Base-by-base conservation (phyloP, 495 filamentous ascomycete genomes). In the Trichoderma orchidacearum region DNA sequence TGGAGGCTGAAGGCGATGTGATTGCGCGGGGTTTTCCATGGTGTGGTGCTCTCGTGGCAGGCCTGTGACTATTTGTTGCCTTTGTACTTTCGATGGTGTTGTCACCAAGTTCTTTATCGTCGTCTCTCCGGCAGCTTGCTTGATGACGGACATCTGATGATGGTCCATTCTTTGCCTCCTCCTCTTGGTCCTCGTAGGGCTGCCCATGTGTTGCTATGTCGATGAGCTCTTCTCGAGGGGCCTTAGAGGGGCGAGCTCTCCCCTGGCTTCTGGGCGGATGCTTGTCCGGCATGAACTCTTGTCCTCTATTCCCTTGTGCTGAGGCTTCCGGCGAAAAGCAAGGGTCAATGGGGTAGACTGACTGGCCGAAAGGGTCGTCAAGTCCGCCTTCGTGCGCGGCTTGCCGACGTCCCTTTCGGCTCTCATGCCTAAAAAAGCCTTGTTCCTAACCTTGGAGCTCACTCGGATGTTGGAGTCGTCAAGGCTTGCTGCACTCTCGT, bases 401-500 rank as follows among this genome's bases (percentile, higher is more conserved):
- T 25, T 12, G 41, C n/a, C 21, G 21, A 12, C 15, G 6, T 48
- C 41, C 41, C 21, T 48, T 25, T 48, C 59, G 57, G 58, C 58
- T 56, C 58, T 58, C 41, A 59, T 63, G 38, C 59, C 65, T 66
- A 72, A 72, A 67, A 71, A 71, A 66, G 70, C 62, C n/a, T 53
- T 21, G n/a, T 48, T 29, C 34, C 4, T 6, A 48, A 23, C 13
- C 0, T 25, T 48, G 9, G 41, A 48, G 23, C 59, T 63, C 3
- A 30, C 9, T 9, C 56, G 54, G 23, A 9, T 12, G 11, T 11
- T 27, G 12, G 21, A 27, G 7, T 28, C 21, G 41, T 48, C 41
- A 48, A 48, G 35, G 29, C n/a, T 23, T 53, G 18, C 15, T 51
- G 30, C 30, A 28, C 32, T 23, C 27, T 21, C 31, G 13, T 55